These are phyloP conservation scores for Fusarium solani-melongenae DNA, from an alignment of 2,329 filamentous ascomycete genomes.

Conservation along the genomic window DNA sequence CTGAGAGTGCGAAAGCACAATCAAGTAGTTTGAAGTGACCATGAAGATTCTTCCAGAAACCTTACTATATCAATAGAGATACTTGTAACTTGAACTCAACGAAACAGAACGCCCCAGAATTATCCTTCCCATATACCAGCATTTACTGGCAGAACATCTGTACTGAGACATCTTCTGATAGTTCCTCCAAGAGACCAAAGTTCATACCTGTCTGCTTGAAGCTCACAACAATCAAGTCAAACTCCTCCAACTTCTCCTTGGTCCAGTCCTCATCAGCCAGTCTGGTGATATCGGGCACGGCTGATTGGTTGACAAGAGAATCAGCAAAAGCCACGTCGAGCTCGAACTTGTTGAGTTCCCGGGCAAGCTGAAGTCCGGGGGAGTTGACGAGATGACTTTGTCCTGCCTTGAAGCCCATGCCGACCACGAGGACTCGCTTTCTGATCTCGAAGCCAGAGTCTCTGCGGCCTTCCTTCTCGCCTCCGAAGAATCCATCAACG, in stretches of 20 bases:
- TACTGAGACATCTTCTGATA: constrained; percentile 13
- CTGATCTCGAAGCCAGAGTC: constrained; percentile 18
- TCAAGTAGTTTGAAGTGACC: not conserved
- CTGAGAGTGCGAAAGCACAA: not conserved
- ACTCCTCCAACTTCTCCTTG: constrained; percentile 22
- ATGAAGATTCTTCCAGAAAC: not conserved
- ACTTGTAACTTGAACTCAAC: not conserved
- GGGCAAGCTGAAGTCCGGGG: constrained; percentile 24
- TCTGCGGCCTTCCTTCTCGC: not conserved
- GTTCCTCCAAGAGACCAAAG: constrained; percentile 17
- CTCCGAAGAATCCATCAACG: not conserved
- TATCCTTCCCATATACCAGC: not conserved
- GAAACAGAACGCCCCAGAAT: not conserved
- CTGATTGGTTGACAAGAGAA: constrained; percentile 28
- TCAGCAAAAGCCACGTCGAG: constrained; percentile 35
- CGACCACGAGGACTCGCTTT: constrained; percentile 31
- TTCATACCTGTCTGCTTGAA: constrained; percentile 28
- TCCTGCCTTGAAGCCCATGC: constrained; percentile 39
- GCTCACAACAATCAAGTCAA: constrained; percentile 34
- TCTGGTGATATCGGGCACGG: constrained; percentile 23
- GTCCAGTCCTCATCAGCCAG: constrained; percentile 30
- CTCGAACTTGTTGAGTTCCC: constrained; percentile 21
- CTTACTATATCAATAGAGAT: not conserved
- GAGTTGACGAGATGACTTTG: constrained; percentile 39
- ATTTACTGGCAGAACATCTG: constrained; percentile 31